Evolutionary conservation across 2,329 filamentous ascomycete species (phyloP).

Genomic region (Aureobasidium sp.): DNA sequence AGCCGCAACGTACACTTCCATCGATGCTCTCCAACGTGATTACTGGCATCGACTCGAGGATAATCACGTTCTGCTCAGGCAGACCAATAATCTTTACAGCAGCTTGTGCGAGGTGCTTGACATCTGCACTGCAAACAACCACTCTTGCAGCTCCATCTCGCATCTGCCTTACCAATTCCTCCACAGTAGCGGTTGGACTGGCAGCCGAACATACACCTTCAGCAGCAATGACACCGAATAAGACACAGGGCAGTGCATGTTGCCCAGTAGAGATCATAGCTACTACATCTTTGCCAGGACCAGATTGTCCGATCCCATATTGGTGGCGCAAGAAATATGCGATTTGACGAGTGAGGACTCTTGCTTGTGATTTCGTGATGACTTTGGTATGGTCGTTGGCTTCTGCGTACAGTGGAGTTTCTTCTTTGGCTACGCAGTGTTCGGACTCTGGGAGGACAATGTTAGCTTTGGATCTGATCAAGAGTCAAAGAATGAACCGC

Average conservation of each 20-base stretch:
- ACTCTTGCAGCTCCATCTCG: conserved; percentile 33
- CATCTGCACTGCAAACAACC: conserved; percentile 40
- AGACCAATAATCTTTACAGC: conserved; percentile 44
- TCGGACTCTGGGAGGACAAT: conserved; percentile 16
- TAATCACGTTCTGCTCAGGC: conserved; percentile 38
- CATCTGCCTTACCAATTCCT: conserved; percentile 44
- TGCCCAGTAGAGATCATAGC: conserved; percentile 50
- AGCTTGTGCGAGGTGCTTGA: conserved; percentile 38
- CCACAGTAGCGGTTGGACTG: conserved; percentile 40
- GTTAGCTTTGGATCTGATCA: not conserved
- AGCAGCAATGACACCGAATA: conserved; percentile 50
- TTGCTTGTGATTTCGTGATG: conserved; percentile 45
- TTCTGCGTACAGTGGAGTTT: conserved; percentile 48
- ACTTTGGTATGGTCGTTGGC: conserved; percentile 45
- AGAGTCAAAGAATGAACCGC: not conserved
- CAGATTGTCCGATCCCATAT: conserved; percentile 44
- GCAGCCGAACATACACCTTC: conserved; percentile 52
- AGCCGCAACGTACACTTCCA: conserved; percentile 10
- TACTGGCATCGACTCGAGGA: conserved; percentile 17
- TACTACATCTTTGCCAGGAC: conserved; percentile 45
- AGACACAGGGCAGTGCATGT: conserved; percentile 43
- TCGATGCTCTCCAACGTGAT: not conserved
- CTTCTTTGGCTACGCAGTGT: conserved; percentile 32
- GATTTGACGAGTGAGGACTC: conserved; percentile 41
- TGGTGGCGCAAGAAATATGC: conserved; percentile 47